Percentiles rank a stretch among this genome's conserved stretches.
These are phyloP conservation scores for Aspergillus sp. DNA, from an alignment of 2,329 filamentous ascomycete species.

Conservation along the genomic window DNA sequence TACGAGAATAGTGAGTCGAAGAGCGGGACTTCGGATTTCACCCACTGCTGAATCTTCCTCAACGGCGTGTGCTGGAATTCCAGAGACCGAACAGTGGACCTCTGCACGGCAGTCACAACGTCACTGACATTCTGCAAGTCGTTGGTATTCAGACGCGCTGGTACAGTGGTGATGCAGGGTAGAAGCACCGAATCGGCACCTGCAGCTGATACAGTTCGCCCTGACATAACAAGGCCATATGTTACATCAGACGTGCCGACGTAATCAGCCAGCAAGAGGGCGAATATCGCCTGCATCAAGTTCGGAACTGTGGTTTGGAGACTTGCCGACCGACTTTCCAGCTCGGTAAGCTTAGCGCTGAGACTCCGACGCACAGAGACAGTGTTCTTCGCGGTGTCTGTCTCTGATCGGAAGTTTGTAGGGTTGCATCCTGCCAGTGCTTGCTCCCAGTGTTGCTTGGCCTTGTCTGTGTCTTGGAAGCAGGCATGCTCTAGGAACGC, in stretches of 20 bases:
- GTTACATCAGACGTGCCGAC: slow-evolving; percentile 29
- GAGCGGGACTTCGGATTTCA: slow-evolving; percentile 30
- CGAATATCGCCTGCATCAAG: slow-evolving; percentile 35
- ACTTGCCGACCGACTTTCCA: slow-evolving; percentile 27
- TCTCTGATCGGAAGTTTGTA: slow-evolving; percentile 17
- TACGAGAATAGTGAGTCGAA: slow-evolving; percentile 40
- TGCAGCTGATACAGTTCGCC: slow-evolving; percentile 31
- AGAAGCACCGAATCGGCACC: slow-evolving; percentile 33
- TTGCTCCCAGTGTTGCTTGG: slow-evolving; percentile 29
- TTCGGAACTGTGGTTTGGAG: slow-evolving; percentile 33
- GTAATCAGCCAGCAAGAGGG: slow-evolving; percentile 33
- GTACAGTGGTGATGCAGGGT: slow-evolving; percentile 40
- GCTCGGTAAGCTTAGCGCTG: slow-evolving; percentile 20
- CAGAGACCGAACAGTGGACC: slow-evolving; percentile 27
- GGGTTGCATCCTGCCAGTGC: slow-evolving; percentile 25
- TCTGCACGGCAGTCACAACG: slow-evolving; percentile 23
- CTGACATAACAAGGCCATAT: slow-evolving; percentile 36
- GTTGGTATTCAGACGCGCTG: slow-evolving; percentile 30
- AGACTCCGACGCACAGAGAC: slow-evolving; percentile 14
- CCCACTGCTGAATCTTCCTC: slow-evolving; percentile 37
- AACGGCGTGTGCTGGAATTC: slow-evolving; percentile 39
- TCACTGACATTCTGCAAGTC: slow-evolving; percentile 23
- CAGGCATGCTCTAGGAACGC: slow-evolving; percentile 29
- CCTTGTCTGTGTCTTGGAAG: slow-evolving; percentile 24
- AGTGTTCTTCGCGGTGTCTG: slow-evolving; percentile 12